Conservation (phyloP, 306 rosid genomes). For the Inga oerstediana region DNA sequence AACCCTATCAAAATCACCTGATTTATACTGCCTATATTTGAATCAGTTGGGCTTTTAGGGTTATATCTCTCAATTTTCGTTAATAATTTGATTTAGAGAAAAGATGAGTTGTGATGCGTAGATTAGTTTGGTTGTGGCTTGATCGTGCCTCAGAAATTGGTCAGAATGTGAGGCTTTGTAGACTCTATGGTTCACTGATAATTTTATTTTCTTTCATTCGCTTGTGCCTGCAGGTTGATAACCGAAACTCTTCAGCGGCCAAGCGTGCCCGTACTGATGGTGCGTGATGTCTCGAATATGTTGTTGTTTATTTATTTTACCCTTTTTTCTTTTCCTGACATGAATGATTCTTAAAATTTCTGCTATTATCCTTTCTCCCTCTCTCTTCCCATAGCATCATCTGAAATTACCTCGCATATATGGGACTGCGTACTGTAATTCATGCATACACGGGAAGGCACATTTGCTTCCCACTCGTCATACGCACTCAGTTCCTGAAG, state of each 20-base stretch:
- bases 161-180: not conserved
- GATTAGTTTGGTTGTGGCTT: conserved; percentile 12
- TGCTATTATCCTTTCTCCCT: not conserved
- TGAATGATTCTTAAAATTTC: conserved; percentile 6
- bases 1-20: conserved; percentile 14
- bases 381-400: not conserved
- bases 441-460: not conserved
- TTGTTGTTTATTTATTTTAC: not conserved
- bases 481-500: conserved; percentile 4
- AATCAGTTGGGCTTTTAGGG: conserved; percentile 21
- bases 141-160: not conserved
- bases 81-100: not conserved
- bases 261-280: conserved; percentile 99
- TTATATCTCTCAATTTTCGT: conserved; percentile 13
- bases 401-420: not conserved
- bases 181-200: not conserved
- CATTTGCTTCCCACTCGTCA: not conserved
- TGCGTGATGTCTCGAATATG: conserved; percentile 24
- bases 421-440: conserved; percentile 8
- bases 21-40: not conserved
- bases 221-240: conserved; percentile 68
- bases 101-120: not conserved
- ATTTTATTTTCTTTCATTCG: not conserved
- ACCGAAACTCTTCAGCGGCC: conserved; percentile 91
- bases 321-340: not conserved